Percentiles rank a stretch among this genome's conserved stretches.
Evolutionary conservation across 1,284 basidiomycete species (phyloP).

Genomic region (Tilletia indica): DNA sequence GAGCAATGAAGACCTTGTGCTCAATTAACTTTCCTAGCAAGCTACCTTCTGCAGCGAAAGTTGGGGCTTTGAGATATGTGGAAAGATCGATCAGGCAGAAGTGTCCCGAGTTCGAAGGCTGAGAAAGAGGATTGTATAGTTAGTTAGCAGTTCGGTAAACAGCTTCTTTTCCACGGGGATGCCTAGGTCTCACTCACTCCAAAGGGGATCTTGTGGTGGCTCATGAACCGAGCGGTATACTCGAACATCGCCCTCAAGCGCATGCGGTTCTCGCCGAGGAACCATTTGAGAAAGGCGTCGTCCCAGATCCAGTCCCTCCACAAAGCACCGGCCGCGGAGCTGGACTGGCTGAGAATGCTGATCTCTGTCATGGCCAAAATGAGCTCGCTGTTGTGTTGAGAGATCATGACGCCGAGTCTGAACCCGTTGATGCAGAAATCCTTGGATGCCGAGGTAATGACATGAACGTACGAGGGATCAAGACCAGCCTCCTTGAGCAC

Average conservation of each 20-base stretch:
- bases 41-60: conserved; percentile 24
- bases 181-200: not conserved
- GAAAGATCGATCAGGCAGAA: conserved; percentile 38
- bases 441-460: conserved; percentile 41
- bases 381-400: conserved; percentile 37
- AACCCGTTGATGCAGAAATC: conserved; percentile 49
- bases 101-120: conserved; percentile 34
- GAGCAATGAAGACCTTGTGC: conserved; percentile 31
- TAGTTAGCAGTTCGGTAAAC: too few relatives aligned
- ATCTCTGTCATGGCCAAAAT: conserved; percentile 29
- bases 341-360: conserved; percentile 29
- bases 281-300: conserved; percentile 32
- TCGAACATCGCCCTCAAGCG: conserved; percentile 29
- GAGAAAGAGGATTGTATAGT: not conserved
- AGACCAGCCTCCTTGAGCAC: conserved; percentile 27
- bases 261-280: conserved; percentile 35
- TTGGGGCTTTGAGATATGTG: conserved; percentile 15
- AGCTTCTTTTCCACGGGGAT: too few relatives aligned
- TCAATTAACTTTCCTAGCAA: conserved; percentile 30
- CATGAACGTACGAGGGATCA: conserved; percentile 31
- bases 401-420: conserved; percentile 37
- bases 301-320: conserved; percentile 36
- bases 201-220: conserved; percentile 31
- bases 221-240: conserved; percentile 26
- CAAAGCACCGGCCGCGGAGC: conserved; percentile 29